Evolutionary conservation across 2,329 filamentous ascomycete genomes (phyloP).

Genomic region (Hypoxylon sp.): DNA sequence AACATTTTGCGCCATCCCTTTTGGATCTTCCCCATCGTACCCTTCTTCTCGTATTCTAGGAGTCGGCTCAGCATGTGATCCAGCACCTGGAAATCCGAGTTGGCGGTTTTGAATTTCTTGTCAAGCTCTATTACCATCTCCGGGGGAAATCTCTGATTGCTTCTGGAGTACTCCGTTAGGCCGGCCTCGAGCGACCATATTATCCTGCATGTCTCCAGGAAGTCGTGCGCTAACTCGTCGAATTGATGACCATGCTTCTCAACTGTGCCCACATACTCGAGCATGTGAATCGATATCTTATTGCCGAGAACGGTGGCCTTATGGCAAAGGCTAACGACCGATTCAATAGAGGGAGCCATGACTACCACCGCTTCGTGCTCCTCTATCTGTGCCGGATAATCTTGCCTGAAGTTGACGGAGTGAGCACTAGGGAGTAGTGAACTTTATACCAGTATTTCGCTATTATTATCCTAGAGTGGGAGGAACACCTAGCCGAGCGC

Average conservation of each 20-base stretch:
- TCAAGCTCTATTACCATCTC: slow-evolving; percentile 76
- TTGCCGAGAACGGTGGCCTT: slow-evolving; percentile 73
- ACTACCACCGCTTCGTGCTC: neutral
- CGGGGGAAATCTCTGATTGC: slow-evolving; percentile 67
- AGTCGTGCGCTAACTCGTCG: slow-evolving; percentile 73
- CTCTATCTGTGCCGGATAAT: neutral
- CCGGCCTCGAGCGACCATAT: slow-evolving; percentile 79
- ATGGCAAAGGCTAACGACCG: slow-evolving; percentile 51
- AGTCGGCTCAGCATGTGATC: slow-evolving; percentile 74
- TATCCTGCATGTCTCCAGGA: slow-evolving; percentile 76
- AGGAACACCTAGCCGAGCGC: neutral
- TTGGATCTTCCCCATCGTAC: slow-evolving; percentile 71
- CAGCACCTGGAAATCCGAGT: slow-evolving; percentile 73
- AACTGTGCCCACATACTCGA: slow-evolving; percentile 73
- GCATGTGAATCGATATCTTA: slow-evolving; percentile 74
- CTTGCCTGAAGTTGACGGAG: neutral
- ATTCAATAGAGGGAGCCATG: slow-evolving; percentile 51
- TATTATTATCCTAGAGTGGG: neutral
- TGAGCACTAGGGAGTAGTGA: neutral
- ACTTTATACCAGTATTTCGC: neutral
- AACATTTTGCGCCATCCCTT: slow-evolving; percentile 76
- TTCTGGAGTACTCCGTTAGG: slow-evolving; percentile 67
- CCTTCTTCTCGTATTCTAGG: slow-evolving; percentile 73
- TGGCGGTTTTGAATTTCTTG: slow-evolving; percentile 73
- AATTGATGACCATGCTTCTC: slow-evolving; percentile 70